Conservation (phyloP, 2,329 filamentous ascomycete genomes). For the Aspergillus sp. region DNA sequence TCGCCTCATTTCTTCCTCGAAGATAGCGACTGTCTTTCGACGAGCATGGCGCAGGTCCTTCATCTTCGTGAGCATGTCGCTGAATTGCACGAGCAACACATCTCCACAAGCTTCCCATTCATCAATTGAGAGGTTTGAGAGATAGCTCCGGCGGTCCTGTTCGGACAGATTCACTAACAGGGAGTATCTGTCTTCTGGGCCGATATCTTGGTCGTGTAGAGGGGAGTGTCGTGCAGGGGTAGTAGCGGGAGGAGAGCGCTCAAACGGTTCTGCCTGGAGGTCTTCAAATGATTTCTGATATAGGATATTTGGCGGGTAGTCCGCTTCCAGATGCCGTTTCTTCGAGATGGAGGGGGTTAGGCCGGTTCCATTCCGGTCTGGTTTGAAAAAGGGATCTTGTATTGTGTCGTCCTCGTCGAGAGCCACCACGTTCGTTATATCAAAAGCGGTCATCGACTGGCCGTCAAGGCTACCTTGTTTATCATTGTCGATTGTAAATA, state of each 20-base stretch:
- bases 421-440: constrained; percentile 25
- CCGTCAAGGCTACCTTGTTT: constrained; percentile 14
- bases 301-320: constrained; percentile 42
- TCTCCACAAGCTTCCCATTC: constrained; percentile 57
- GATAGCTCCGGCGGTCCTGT: constrained; percentile 41
- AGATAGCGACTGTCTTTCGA: constrained; percentile 44
- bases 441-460: constrained; percentile 22
- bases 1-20: constrained; percentile 48
- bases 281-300: constrained; percentile 40
- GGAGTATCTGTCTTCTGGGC: constrained; percentile 29
- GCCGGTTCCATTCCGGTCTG: constrained; percentile 19
- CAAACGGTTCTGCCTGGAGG: constrained; percentile 45
- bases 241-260: constrained; percentile 30
- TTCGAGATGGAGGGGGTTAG: constrained; percentile 19
- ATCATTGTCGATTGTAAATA: constrained; percentile 16
- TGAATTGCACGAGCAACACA: constrained; percentile 51
- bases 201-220: constrained; percentile 10
- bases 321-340: constrained; percentile 32
- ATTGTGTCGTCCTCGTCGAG: constrained; percentile 24
- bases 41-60: constrained; percentile 47
- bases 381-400: constrained; percentile 25
- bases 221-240: constrained; percentile 12
- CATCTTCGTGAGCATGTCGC: constrained; percentile 43
- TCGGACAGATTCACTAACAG: constrained; percentile 29
- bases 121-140: constrained; percentile 43